Evolutionary conservation across 1,284 basidiomycete species (phyloP).

Genomic region (Dichomitus squalens): DNA sequence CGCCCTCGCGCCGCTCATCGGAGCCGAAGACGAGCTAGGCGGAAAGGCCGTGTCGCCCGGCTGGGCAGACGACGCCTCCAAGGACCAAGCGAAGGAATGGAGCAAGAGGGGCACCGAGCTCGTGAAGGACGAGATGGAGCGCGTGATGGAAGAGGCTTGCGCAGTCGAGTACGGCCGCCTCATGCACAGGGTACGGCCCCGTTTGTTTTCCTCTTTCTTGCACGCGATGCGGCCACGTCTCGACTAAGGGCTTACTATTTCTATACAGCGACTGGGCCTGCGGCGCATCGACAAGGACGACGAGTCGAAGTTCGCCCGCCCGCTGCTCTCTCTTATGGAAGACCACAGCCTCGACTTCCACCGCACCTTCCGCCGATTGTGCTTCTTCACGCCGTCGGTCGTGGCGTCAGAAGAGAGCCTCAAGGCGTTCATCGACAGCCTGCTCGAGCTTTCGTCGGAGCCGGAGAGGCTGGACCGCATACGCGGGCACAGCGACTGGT

Average conservation of each 20-base stretch:
- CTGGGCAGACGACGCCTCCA: constrained; percentile 62
- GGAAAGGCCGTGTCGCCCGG: constrained; percentile 56
- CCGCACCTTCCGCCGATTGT: constrained; percentile 74
- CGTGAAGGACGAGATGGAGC: constrained; percentile 60
- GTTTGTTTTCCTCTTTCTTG: not conserved
- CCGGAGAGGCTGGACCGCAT: constrained; percentile 44
- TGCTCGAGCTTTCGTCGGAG: constrained; percentile 54
- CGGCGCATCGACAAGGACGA: constrained; percentile 56
- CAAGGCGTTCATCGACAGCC: constrained; percentile 45
- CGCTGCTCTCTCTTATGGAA: constrained; percentile 73
- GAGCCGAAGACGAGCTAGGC: constrained; percentile 65
- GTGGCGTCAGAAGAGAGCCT: constrained; percentile 28
- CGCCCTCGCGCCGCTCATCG: constrained; percentile 80
- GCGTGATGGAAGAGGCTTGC: constrained; percentile 55
- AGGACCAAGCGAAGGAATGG: constrained; percentile 67
- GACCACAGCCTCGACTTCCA: constrained; percentile 81
- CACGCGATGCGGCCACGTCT: not conserved
- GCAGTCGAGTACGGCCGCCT: constrained; percentile 61
- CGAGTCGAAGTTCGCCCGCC: constrained; percentile 58
- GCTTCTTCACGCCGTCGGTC: constrained; percentile 60
- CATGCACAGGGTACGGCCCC: constrained; percentile 64
- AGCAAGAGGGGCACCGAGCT: constrained; percentile 53
- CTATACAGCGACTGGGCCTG: constrained; percentile 72
- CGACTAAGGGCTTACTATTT: not conserved
- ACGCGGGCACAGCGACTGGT: constrained; percentile 52